Evolutionary conservation across 805 yeast species (phyloP).

Genomic region (Cyberlindnera nakhonratchasimensis): DNA sequence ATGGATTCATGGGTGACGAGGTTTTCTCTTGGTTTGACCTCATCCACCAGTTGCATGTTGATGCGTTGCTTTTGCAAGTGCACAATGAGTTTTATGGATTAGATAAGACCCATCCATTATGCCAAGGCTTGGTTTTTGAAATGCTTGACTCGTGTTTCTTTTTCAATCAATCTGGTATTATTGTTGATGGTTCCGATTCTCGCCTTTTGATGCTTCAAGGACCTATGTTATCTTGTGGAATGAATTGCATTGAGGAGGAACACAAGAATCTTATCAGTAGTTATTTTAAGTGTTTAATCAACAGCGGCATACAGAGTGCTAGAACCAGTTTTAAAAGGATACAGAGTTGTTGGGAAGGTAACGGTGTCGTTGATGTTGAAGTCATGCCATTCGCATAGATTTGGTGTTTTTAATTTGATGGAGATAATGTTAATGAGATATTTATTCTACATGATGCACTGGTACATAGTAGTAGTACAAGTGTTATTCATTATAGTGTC

Average conservation of each 20-base stretch:
- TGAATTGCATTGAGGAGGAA: constrained; percentile 15
- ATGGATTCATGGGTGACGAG: constrained; percentile 17
- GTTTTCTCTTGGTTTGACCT: constrained; percentile 30
- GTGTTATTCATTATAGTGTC: background rate
- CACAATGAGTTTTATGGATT: constrained; percentile 32
- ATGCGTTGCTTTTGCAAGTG: constrained; percentile 34
- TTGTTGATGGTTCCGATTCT: constrained; percentile 16
- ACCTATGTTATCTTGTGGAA: constrained; percentile 22
- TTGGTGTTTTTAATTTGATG: no score
- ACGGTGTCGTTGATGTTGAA: constrained; percentile 10
- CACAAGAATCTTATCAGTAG: constrained; percentile 13
- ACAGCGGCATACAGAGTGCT: constrained; percentile 24
- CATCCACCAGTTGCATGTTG: constrained; percentile 33
- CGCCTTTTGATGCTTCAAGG: constrained; percentile 27
- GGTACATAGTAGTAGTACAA: background rate
- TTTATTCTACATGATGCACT: background rate
- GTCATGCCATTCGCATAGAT: constrained; percentile 23
- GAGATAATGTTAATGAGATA: background rate
- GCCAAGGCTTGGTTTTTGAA: constrained; percentile 17
- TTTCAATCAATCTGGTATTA: constrained; percentile 6
- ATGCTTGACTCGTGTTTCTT: constrained; percentile 23
- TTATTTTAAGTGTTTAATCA: constrained; percentile 18
- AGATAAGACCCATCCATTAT: constrained; percentile 25
- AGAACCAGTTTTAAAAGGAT: constrained; percentile 17
- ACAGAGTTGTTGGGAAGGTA: constrained; percentile 22